These are phyloP conservation scores for Colletotrichum echinochloae DNA, from an alignment of 2,329 filamentous ascomycete genomes.

Conservation along the genomic window DNA sequence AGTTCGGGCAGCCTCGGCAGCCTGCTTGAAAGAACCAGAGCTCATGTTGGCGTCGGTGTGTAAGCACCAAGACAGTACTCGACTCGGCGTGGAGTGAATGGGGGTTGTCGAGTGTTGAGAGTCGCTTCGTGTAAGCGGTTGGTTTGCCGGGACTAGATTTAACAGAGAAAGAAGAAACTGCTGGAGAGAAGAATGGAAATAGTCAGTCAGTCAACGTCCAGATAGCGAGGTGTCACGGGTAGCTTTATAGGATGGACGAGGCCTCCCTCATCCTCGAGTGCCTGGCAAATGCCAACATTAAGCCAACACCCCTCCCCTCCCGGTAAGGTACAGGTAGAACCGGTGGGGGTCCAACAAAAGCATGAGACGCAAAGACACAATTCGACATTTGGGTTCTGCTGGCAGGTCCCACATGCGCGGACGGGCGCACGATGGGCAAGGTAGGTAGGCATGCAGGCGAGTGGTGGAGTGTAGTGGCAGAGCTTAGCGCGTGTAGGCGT, in stretches of 20 bases:
- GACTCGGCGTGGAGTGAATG: slow-evolving; percentile 7
- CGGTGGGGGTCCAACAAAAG: slow-evolving; percentile 40
- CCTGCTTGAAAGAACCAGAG: slow-evolving; percentile 63
- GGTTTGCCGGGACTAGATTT: not conserved
- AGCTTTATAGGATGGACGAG: slow-evolving; percentile 35
- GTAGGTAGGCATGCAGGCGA: slow-evolving; percentile 19
- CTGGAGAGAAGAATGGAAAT: slow-evolving; percentile 4
- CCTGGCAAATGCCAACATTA: slow-evolving; percentile 25
- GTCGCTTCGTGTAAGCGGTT: slow-evolving; percentile 3
- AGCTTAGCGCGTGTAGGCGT: not conserved
- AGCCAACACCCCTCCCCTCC: slow-evolving; percentile 24
- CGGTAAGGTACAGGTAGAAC: slow-evolving; percentile 16
- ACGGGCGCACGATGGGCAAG: slow-evolving; percentile 29
- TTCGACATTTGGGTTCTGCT: slow-evolving; percentile 23
- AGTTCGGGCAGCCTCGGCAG: slow-evolving; percentile 68
- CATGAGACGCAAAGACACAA: slow-evolving; percentile 32
- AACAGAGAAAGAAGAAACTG: slow-evolving; percentile 1
- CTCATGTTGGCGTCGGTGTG: slow-evolving; percentile 53
- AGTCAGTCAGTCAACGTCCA: slow-evolving; percentile 12
- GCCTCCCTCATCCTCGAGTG: slow-evolving; percentile 25
- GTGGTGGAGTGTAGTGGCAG: slow-evolving; percentile 7
- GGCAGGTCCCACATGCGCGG: slow-evolving; percentile 32
- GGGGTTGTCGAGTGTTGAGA: slow-evolving; percentile 3
- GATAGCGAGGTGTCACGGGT: slow-evolving; percentile 26
- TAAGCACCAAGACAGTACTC: not conserved